Evolutionary conservation across 2,329 filamentous ascomycete genomes (phyloP).

Genomic region (Cladosporium sp.): DNA sequence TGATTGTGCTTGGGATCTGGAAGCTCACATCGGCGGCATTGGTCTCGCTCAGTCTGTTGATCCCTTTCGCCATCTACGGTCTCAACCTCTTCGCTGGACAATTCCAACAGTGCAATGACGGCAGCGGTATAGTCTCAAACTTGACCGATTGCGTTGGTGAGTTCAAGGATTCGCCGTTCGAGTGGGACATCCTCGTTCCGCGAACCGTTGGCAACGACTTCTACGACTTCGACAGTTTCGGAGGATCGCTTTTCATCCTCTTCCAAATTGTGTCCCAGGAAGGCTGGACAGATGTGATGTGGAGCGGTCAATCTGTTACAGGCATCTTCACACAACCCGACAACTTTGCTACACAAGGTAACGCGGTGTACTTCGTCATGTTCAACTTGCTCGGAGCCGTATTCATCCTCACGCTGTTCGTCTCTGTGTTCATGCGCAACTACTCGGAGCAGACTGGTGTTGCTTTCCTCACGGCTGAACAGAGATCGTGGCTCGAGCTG

Average conservation of each 20-base stretch:
- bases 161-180: conserved; percentile 72
- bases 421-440: conserved; percentile 99
- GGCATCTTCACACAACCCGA: conserved; percentile 73
- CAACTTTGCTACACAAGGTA: conserved; percentile 70
- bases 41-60: conserved; percentile 88
- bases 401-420: conserved; percentile 94
- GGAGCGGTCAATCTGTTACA: conserved; percentile 77
- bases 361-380: conserved; percentile 89
- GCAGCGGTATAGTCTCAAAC: conserved; percentile 50
- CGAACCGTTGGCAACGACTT: conserved; percentile 78
- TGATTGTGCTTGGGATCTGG: conserved; percentile 91
- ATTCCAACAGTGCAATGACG: conserved; percentile 79
- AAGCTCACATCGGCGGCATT: conserved; percentile 91
- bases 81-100: conserved; percentile 88
- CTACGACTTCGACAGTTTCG: conserved; percentile 93
- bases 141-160: conserved; percentile 82
- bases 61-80: conserved; percentile 95
- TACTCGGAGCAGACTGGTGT: conserved; percentile 99
- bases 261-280: conserved; percentile 99
- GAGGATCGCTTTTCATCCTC: conserved; percentile 88
- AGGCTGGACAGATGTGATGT: conserved; percentile 95
- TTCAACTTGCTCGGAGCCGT: conserved; percentile 97
- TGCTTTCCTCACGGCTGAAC: conserved; percentile 90
- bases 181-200: conserved; percentile 82
- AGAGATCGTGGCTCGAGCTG: conserved; percentile 94